Evolutionary conservation across 768 basidiomycete species (phyloP), one percentile per base, ranked within the genome.

Genomic region (Pilatotrama ljubarskyi): DNA sequence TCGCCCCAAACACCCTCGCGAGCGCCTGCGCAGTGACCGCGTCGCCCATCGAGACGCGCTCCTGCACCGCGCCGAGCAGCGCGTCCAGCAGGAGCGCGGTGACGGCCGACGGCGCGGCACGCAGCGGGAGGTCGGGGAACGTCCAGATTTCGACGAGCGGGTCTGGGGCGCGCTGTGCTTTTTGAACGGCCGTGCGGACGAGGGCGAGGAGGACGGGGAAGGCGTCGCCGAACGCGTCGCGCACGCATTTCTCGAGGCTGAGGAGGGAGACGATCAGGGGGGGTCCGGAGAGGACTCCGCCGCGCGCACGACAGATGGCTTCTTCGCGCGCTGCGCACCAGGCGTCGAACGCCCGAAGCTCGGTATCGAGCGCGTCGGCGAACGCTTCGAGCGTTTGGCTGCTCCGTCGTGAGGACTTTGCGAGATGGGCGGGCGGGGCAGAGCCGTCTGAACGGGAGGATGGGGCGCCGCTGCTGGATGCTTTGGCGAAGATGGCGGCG

Each of bases 321-420:
- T 87, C 84, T 71, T 94, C 92, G 56, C 76, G 78, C 14, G 68
- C 69, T 1, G 91, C 84, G 68, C 90, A 92, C 89, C 90, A 93
- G 6, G 66, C 69, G 55, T 90, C 81, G 61, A 93, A 84, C 4
- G 62, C 62, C 20, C 77, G 80, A 3, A 91, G 73, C 55, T 89
- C 83, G 20, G 74, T 64, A 59, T 85, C 84, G 46, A 93, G 74
- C 0, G 90, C 90, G 55, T 92, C 90, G 0, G 88, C 83, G 68
- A 92, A 92, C 0, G 92, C 92, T 69, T 93, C 90, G n/a, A 90
- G 73, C 0, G 89, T 91, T 32, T 80, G 81, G 10, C 85, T 84
- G 10, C 64, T 66, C 59, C 68, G 61, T 55, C 58, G 67, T 17
- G 51, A 37, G 3, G 32, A 40, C 38, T 47, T 55, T 9, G 61